These are phyloP conservation scores for Cordyceps cicadae DNA, from an alignment of 2,329 filamentous ascomycete genomes.

Conservation along the genomic window DNA sequence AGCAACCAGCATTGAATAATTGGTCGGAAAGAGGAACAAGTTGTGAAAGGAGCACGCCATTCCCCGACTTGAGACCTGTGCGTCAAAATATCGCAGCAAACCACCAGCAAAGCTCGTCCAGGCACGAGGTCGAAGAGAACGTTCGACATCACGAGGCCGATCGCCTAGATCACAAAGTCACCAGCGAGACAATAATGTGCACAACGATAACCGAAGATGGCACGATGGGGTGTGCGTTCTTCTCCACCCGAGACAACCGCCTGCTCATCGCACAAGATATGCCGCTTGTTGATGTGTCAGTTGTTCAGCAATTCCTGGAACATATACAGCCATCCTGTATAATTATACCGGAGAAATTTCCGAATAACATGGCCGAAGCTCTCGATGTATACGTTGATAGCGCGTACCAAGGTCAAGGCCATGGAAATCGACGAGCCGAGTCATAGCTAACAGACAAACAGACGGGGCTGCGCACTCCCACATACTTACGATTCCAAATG, in stretches of 20 bases:
- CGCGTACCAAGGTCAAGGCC: conserved; percentile 11
- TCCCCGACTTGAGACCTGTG: too few species aligned
- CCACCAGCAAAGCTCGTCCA: neutral
- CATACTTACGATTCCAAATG: neutral
- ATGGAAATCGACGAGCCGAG: neutral
- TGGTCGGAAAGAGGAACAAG: neutral
- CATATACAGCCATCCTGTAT: conserved; percentile 48
- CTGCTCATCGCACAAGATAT: conserved; percentile 74
- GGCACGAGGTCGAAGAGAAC: neutral
- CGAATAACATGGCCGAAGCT: conserved; percentile 29
- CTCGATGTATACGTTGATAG: conserved; percentile 18
- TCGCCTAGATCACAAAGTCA: conserved; percentile 28
- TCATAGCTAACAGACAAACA: neutral
- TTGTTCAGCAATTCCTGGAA: conserved; percentile 53
- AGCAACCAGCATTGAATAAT: neutral
- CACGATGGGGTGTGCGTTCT: conserved; percentile 77
- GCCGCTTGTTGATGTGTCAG: conserved; percentile 56
- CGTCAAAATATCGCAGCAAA: neutral
- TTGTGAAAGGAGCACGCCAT: neutral
- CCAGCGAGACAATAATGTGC: conserved; percentile 64
- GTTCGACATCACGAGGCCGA: neutral
- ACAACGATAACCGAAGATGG: conserved; percentile 64
- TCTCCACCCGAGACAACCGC: conserved; percentile 59
- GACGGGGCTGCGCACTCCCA: neutral
- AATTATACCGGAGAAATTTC: conserved; percentile 41